These are phyloP conservation scores for Cucurbita pepo DNA, from an alignment of 306 rosid species.

Conservation along the genomic window DNA sequence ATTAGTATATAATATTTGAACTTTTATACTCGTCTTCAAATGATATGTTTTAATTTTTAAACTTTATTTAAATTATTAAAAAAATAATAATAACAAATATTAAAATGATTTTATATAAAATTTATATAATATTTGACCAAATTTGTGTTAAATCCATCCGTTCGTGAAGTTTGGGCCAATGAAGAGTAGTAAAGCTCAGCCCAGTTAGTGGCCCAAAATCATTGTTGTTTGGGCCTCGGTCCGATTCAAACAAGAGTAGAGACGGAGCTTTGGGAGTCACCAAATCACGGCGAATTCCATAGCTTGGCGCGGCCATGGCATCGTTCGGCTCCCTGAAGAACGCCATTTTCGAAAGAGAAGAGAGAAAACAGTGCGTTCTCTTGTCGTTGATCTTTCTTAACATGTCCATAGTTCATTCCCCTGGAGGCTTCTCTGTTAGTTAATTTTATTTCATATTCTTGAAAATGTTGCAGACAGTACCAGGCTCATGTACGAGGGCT, in stretches of 20 bases:
- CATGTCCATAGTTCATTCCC: background rate
- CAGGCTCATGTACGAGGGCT: conserved; percentile 50
- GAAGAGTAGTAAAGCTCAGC: background rate
- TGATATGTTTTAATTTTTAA: no score
- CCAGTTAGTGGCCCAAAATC: background rate
- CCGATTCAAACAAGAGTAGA: background rate
- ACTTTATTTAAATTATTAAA: no score
- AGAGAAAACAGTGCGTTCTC: conserved; percentile 29
- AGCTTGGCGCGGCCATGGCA: conserved; percentile 17
- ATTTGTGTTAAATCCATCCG: background rate
- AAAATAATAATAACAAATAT: no score
- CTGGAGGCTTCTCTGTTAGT: background rate
- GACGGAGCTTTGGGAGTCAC: background rate
- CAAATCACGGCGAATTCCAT: background rate
- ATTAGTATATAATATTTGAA: no score
- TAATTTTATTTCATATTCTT: background rate
- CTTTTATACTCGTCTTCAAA: no score
- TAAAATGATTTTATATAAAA: no score
- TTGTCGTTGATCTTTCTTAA: background rate
- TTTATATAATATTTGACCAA: no score
- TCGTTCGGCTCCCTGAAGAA: conserved; percentile 31
- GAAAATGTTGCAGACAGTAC: conserved; percentile 22
- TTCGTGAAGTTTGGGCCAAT: background rate
- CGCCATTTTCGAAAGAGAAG: conserved; percentile 33
- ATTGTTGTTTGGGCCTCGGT: background rate